A percentile compares a stretch with the other conserved stretches of the same genome.
Evolutionary conservation across 176 grass and related monocot genomes (phyloP).

Genomic region (Carex parvula): DNA sequence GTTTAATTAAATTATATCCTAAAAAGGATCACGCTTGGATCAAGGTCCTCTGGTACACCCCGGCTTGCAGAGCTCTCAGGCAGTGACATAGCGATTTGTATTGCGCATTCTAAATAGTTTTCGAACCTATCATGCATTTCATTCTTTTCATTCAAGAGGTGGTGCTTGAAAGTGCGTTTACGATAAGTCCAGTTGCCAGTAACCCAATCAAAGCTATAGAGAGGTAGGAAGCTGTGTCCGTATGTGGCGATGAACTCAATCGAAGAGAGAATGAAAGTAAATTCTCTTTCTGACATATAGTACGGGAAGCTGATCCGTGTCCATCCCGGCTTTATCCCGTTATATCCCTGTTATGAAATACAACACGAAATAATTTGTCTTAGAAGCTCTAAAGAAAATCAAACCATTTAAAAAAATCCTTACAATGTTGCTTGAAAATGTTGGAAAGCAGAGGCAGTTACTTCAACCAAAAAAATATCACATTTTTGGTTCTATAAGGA

Average conservation of each 20-base stretch:
- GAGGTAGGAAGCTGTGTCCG: conserved; percentile 50
- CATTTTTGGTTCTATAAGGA: neutral
- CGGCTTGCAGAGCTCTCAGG: conserved; percentile 22
- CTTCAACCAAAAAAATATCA: no score
- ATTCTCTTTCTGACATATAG: conserved; percentile 63
- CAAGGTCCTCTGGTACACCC: conserved; percentile 38
- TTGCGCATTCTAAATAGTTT: conserved; percentile 46
- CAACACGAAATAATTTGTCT: neutral
- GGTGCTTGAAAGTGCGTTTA: conserved; percentile 37
- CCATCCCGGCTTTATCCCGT: conserved; percentile 80
- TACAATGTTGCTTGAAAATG: no score
- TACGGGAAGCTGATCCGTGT: conserved; percentile 72
- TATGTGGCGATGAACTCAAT: conserved; percentile 55
- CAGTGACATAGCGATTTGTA: conserved; percentile 40
- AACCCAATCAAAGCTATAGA: conserved; percentile 67
- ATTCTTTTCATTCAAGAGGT: conserved; percentile 28
- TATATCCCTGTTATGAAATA: conserved; percentile 50
- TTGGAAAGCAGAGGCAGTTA: no score
- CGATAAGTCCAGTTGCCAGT: conserved; percentile 60
- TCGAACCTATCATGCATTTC: conserved; percentile 20
- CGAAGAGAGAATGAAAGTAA: conserved; percentile 47
- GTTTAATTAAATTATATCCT: conserved; percentile 27
- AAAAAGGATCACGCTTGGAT: conserved; percentile 50
- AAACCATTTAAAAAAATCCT: neutral
- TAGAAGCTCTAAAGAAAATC: neutral